Percentiles rank a stretch among this genome's conserved stretches.
phyloP scores from a whole-genome alignment of 257 asterid genomes.

The Paulownia fortunei region DNA sequence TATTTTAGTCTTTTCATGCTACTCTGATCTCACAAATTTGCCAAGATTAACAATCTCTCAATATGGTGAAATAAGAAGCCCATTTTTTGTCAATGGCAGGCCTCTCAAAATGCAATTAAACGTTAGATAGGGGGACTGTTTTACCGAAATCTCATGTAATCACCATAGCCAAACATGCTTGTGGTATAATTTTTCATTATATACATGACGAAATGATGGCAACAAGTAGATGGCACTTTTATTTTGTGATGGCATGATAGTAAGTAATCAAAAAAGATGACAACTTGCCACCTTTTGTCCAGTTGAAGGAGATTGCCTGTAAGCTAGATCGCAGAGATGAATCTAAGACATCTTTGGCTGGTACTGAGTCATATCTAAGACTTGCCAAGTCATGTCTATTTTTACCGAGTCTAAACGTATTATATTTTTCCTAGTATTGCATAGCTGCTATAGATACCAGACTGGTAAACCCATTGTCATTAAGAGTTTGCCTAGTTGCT shows the following conservation, averaged over 20 bases:
- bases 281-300: neutral
- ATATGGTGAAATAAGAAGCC: too few species aligned
- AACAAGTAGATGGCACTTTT: neutral
- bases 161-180: neutral
- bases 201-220: neutral
- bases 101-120: neutral
- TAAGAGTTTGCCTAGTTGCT: conserved; percentile 15
- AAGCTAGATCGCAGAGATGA: neutral
- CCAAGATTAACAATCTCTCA: neutral
- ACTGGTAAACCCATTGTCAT: conserved; percentile 11
- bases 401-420: neutral
- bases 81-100: neutral
- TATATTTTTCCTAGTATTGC: neutral
- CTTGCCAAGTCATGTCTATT: neutral
- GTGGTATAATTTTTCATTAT: neutral
- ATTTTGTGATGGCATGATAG: neutral
- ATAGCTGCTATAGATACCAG: neutral
- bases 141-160: neutral
- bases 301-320: conserved; percentile 1
- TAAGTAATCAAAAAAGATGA: neutral
- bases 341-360: conserved; percentile 10
- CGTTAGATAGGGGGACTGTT: neutral
- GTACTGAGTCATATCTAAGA: neutral
- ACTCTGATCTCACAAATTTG: neutral
- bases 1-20: neutral